Evolutionary conservation across 305 asterid genomes (phyloP).

Genomic region (Solanum hybrid): DNA sequence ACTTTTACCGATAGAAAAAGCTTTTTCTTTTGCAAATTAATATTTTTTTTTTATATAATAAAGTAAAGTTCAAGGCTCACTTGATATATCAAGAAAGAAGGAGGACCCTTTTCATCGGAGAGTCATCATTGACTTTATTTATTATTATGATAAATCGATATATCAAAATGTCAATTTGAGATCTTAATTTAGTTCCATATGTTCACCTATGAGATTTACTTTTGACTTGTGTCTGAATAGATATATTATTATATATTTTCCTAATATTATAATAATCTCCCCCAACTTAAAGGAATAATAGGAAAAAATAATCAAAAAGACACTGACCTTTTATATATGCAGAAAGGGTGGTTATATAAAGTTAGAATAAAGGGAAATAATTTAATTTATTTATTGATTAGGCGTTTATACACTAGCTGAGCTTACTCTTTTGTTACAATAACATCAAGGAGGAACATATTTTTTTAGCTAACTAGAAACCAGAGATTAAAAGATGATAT

Average conservation of each 20-base stretch:
- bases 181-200: neutral
- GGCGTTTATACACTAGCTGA: neutral
- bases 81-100: neutral
- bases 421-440: neutral
- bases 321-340: neutral
- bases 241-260: no score
- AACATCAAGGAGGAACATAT: neutral
- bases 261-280: neutral
- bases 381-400: neutral
- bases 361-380: neutral
- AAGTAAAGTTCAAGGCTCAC: neutral
- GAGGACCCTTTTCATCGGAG: neutral
- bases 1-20: no score
- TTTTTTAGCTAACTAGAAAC: neutral
- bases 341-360: neutral
- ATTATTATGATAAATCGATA: accelerated
- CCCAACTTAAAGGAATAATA: neutral
- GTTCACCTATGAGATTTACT: neutral
- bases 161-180: neutral
- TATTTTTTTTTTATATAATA: no score
- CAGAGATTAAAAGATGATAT: neutral
- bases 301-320: neutral
- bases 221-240: neutral
- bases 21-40: no score
- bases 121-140: neutral